Base-by-base conservation (phyloP, 2,329 filamentous ascomycete species). In the Colletotrichum sp. region DNA sequence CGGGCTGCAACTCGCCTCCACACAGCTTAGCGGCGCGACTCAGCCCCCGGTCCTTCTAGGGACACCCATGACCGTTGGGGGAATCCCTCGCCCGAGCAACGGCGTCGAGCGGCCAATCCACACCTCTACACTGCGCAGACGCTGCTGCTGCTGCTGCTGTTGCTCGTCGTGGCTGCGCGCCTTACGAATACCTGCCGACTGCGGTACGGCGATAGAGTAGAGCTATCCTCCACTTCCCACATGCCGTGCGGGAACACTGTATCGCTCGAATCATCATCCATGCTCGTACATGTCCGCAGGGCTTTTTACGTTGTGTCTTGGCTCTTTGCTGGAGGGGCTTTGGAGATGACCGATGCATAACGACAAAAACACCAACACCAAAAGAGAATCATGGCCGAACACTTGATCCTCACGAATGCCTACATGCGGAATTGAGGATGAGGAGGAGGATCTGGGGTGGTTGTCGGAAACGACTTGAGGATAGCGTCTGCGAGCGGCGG, bases 51-150 rank as follows among this genome's bases (percentile, higher is more conserved):
- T 61, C 21, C 26, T 65, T 26, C 74, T 74, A 43, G 71, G 74
- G 39, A 65, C 57, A 76, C 59, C 74, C 74, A 73, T 76, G 74
- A 65, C 65, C 55, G 21, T 34, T 66, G 26, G 59, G 48, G 36
- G 28, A 67, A 74, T 71, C 72, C 68, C 68, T 76, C 48, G 64
- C 59, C 74, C 70, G 70, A 74, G 73, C 70, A 75, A 75, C 73
- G 73, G 73, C 64, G 57, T 68, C 26, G 64, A 75, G 26, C 60
- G 71, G 36, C 39, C 39, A 43, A 43, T 43, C 39, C 39, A 48
- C 18, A 48, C 36, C 36, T 39, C 1, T 39, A 39, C 18, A n/a
- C 39, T 48, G 39, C 39, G 39, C 39, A 43, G 18, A 43, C 18
- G 18, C 39, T 48, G 39, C 43, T 21, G 43, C 43, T 52, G 43